Evolutionary conservation across 345 rosid genomes (phyloP).

Genomic region (Salix exigua): DNA sequence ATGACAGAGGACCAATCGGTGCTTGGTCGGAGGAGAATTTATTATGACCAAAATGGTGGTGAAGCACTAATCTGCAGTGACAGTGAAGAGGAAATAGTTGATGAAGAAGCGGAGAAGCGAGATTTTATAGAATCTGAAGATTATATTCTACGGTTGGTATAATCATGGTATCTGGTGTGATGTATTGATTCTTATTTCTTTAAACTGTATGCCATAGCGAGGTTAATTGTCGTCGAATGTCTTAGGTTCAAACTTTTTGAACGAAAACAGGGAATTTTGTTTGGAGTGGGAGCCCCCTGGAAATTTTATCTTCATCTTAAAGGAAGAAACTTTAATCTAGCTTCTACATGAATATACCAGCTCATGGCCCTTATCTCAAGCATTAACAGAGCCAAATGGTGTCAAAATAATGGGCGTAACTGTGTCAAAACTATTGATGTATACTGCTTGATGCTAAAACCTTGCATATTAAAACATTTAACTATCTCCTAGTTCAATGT

Average conservation of each 20-base stretch:
- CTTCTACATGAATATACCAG: background rate
- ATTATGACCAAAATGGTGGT: slow-evolving; percentile 94
- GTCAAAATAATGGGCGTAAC: background rate
- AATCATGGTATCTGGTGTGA: slow-evolving; percentile 20
- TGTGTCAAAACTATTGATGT: background rate
- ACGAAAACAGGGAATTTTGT: background rate
- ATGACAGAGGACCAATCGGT: slow-evolving; percentile 99
- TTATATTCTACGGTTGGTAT: slow-evolving; percentile 79
- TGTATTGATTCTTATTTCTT: slow-evolving; percentile 1
- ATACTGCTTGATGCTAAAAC: background rate
- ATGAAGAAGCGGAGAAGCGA: slow-evolving; percentile 80
- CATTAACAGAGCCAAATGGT: background rate
- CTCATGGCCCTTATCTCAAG: background rate
- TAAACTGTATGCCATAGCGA: background rate
- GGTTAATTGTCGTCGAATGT: background rate
- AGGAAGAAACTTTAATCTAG: background rate
- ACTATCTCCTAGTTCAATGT: background rate
- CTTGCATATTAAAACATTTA: background rate
- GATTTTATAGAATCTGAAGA: slow-evolving; percentile 78
- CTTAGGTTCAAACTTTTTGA: background rate
- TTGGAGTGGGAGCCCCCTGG: background rate
- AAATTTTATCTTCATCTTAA: background rate
- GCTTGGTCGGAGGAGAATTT: slow-evolving; percentile 93
- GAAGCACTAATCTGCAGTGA: slow-evolving; percentile 99
- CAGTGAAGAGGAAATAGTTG: slow-evolving; percentile 87